Evolutionary conservation across 257 asterid genomes (phyloP).

Genomic region (Solanum medicagineum): DNA sequence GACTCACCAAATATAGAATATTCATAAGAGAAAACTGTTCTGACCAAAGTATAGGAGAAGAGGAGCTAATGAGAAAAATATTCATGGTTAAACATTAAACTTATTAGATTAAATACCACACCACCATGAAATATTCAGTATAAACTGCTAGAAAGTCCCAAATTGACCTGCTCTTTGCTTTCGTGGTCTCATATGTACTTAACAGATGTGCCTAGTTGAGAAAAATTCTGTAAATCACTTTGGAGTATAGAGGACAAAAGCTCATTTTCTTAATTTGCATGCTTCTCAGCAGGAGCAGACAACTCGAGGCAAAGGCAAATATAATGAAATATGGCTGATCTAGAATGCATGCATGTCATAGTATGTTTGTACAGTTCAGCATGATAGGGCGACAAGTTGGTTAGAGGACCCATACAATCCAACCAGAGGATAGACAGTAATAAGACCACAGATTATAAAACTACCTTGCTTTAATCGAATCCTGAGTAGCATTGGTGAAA

Average conservation of each 20-base stretch:
- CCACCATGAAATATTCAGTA: not conserved
- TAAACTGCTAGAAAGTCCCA: not conserved
- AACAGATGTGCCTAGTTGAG: not conserved
- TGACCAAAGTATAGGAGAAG: not conserved
- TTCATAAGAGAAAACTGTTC: not conserved
- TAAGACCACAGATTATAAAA: not conserved
- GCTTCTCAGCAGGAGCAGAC: not conserved
- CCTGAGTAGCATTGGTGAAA: slow-evolving; percentile 99
- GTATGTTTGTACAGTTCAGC: not conserved
- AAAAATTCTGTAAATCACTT: not conserved
- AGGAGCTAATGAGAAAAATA: not conserved
- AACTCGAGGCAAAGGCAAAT: not conserved
- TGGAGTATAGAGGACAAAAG: not conserved
- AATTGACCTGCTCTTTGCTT: not conserved
- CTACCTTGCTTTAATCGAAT: slow-evolving; percentile 72
- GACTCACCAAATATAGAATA: not conserved
- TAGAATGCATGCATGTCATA: not conserved
- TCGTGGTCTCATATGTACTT: not conserved
- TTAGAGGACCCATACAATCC: not conserved
- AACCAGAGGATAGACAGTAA: not conserved
- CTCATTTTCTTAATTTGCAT: not conserved
- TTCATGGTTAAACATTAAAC: not conserved
- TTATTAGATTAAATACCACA: not conserved
- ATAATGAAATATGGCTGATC: not conserved
- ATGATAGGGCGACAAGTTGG: not conserved